Evolutionary conservation across 2,329 filamentous ascomycete genomes (phyloP), one percentile per base, ranked within the genome.

Genomic region (Exserohilum turcica): DNA sequence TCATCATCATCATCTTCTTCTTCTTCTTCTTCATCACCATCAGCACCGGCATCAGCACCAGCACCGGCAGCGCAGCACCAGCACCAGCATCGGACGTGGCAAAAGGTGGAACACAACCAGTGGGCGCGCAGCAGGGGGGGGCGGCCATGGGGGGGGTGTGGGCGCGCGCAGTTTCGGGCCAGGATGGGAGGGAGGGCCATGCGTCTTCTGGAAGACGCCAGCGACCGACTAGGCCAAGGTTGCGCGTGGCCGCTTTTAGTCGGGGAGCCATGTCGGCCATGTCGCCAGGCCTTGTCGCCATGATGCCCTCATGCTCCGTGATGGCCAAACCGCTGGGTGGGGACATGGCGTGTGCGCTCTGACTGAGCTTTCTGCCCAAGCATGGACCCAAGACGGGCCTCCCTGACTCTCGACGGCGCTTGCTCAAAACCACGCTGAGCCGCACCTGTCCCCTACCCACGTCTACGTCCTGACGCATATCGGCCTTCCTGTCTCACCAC

Each of bases 391-490:
- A 42, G 52, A 39, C 43, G 19, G 19, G 42, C 13, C 54, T 59
- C 52, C 56, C 59, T 61, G 59, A 56, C 53, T 55, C 56, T 59
- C 51, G 39, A 35, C 42, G 37, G 42, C 47, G 56, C 58, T 63
- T 62, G 55, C 69, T 73, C 70, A 72, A 72, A 73, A 72, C 67
- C 67, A 70, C 66, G 64, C 68, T 63, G 68, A 72, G 70, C 67
- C 70, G 70, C 68, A 68, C 66, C 55, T 58, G 43, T 43, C 50
- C 37, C 33, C 37, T 13, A 24, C 15, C 33, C 32, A 43, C 48
- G 52, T 58, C 55, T 54, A 57, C 58, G 60, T 57, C 48, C 60
- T 54, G 54, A 54, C 49, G 55, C 61, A 46, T 35, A 56, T 51
- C 43, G 56, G 48, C 55, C 59, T 47, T 36, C 24, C 51, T 57